Evolutionary conservation across 805 yeast genomes (phyloP), one percentile per base, ranked within the genome.

Genomic region (Metschnikowia orientalis): DNA sequence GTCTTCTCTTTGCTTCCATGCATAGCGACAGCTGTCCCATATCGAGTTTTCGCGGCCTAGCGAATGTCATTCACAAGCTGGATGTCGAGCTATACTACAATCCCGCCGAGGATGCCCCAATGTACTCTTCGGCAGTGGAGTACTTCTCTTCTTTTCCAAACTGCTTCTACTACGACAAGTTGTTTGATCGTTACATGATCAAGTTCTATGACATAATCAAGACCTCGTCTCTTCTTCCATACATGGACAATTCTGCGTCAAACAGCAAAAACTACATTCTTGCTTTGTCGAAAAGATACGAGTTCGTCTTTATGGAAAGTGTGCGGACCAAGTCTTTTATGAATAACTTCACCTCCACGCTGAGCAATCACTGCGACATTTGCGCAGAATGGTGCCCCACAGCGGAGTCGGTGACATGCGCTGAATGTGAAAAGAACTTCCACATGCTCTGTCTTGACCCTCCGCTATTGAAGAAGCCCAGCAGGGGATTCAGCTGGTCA

Each of bases 361-460:
- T 35, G 40, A 57, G 69, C 8, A 56, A 66, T 28, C 65, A 63
- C 42, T 89, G 97, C 57, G 78, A 73, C 21, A 68, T 72, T 26
- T 87, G 97, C 61, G 71, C 68, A n/a, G 85, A 81, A 51, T 87
- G 97, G 96, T 82, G 95, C 43, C 69, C 79, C 3, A 58, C 79
- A 0, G 63, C 71, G 10, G 92, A 85, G 46, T 77, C 89, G 1
- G 78, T 89, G 5, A 72, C 69, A 41, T 89, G 97, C 59, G 82
- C 83, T n/a, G 80, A 71, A 32, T 89, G 97, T 55, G 66, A 68
- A 8, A 68, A 71, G 11, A 66, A 66, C 38, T 86, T 78, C 45
- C 97, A 89, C 59, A 74, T 88, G 75, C 65, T 77, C 22, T 89
- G 97, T 50, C 71, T 88, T 29, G 85, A 81, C 40, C 96, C 96